These are phyloP conservation scores for Chlamydomonas applanata DNA, from an alignment of 139 green algal species.

Conservation along the genomic window DNA sequence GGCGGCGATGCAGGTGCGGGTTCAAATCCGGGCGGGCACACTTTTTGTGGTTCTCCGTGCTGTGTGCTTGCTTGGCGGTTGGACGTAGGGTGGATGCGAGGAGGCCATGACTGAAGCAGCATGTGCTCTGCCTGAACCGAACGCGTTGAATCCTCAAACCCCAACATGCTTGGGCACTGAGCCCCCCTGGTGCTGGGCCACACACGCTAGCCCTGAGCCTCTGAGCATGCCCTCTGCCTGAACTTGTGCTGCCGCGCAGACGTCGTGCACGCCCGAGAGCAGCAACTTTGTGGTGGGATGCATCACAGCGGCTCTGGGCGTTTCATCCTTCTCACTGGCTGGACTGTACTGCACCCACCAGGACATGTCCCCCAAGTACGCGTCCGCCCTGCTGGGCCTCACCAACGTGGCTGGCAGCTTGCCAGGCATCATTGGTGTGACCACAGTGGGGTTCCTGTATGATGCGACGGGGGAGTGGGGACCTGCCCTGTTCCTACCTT, in stretches of 20 bases:
- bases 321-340: slow-evolving; percentile 74
- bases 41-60: too few species aligned
- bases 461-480: slow-evolving; percentile 73
- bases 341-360: slow-evolving; percentile 97
- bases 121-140: too few species aligned
- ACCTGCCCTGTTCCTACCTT: slow-evolving; percentile 80
- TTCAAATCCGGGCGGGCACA: too few species aligned
- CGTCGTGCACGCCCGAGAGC: neutral
- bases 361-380: slow-evolving; percentile 76
- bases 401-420: slow-evolving; percentile 90
- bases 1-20: slow-evolving; percentile 31
- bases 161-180: too few species aligned
- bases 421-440: slow-evolving; percentile 89
- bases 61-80: too few species aligned
- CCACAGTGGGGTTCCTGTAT: slow-evolving; percentile 58
- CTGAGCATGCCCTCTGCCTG: slow-evolving; percentile 2
- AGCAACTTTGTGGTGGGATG: slow-evolving; percentile 35
- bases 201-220: neutral
- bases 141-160: too few species aligned
- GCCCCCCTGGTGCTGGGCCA: neutral
- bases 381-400: slow-evolving; percentile 88
- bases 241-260: neutral
- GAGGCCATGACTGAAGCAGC: too few species aligned
- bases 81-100: too few species aligned
- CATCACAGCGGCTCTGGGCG: slow-evolving; percentile 75